Conservation (phyloP, 352 stramenopile genomes). For the Porosira glacialis region DNA sequence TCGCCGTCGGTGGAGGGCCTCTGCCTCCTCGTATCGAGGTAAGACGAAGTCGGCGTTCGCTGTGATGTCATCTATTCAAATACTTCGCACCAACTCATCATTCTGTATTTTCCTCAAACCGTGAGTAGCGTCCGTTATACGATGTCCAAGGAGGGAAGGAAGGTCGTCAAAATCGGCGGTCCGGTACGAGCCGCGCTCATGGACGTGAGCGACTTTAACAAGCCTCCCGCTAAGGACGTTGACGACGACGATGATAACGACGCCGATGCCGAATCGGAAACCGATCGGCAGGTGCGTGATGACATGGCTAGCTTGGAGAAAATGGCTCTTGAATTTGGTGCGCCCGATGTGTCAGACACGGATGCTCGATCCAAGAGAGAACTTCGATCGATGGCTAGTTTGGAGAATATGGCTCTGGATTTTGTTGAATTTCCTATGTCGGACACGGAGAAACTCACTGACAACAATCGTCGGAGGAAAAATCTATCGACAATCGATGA, state of each 20-base stretch:
- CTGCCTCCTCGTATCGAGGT: too few relatives aligned
- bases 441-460: too few relatives aligned
- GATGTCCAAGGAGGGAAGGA: constrained; percentile 23
- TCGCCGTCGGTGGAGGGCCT: too few relatives aligned
- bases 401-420: too few relatives aligned
- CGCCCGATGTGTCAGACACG: too few relatives aligned
- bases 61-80: too few relatives aligned
- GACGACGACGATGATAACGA: background rate
- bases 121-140: constrained; percentile 39
- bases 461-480: constrained; percentile 9
- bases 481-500: constrained; percentile 1
- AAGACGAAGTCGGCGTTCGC: too few relatives aligned
- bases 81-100: too few relatives aligned
- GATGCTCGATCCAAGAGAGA: too few relatives aligned
- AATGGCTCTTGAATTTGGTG: constrained; percentile 26
- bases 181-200: constrained; percentile 49
- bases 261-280: too few relatives aligned
- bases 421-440: too few relatives aligned
- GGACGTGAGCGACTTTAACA: constrained; percentile 44
- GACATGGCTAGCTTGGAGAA: constrained; percentile 28
- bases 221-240: constrained; percentile 10
- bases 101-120: constrained; percentile 44
- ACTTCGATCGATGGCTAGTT: too few relatives aligned
- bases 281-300: constrained; percentile 9
- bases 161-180: constrained; percentile 48